Evolutionary conservation across 306 rosid genomes (phyloP), one percentile per base, ranked within the genome.

Genomic region (Macrotyloma uniflorum): DNA sequence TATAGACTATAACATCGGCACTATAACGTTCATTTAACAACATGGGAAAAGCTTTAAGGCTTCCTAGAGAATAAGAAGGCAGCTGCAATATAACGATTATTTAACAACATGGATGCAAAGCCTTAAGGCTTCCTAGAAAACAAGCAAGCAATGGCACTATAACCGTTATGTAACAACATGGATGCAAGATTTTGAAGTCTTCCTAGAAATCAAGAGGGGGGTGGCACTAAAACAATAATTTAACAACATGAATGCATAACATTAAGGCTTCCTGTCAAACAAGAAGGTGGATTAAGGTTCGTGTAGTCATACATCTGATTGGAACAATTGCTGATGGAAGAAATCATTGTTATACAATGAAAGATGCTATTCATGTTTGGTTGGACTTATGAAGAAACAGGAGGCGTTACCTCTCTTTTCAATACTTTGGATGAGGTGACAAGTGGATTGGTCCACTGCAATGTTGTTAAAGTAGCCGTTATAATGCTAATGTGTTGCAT

Each of bases 111-210:
- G 2, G 3, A 36, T 36, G 63, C 36, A 32, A 8, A 22, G 32
- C 46, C 16, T 76, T 28, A 49, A 24, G 68, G 58, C 33, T 30
- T 81, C 43, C 32, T 81, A 62, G 49, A 67, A 63, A 63, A 16
- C 5, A 38, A 38, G 13, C 8, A 38, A 4, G 43, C 2, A 10
- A 0, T 2, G 43, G 43, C 13, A 38, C 11, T 38, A 38, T 8
- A 2, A 38, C 13, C 0, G 2, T 9, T 38, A 38, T 38, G 1
- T 38, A 38, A 38, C 12, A 9, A 38, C 43, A 38, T 0, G 43
- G 43, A 38, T 38, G 43, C 43, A 38, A 38, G 9, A 10, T 10
- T 38, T 38, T 38, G 33, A 33, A 42, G 16, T 23, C 36, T 32
- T 76, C 42, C 62, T 77, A 69, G 50, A 68, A 64, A 64, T 12